Conservation (phyloP, 768 basidiomycete genomes). For the Cubamyces lactineus region DNA sequence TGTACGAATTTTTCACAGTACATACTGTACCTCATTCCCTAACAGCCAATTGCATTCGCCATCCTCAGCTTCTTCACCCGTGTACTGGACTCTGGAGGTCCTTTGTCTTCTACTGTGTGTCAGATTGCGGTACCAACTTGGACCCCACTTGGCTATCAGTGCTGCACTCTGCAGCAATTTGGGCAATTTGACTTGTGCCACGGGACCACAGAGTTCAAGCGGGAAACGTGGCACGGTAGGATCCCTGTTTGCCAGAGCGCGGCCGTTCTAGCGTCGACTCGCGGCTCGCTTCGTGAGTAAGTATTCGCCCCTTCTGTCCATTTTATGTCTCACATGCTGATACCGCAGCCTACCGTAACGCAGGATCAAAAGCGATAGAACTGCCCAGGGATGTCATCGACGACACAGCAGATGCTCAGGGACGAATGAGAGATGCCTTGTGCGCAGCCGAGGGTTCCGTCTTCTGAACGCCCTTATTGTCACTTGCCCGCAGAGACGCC, state of each 20-base stretch:
- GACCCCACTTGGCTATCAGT: too few relatives aligned
- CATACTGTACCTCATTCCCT: too few relatives aligned
- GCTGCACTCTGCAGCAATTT: neutral
- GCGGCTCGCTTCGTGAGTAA: conserved; percentile 1
- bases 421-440: neutral
- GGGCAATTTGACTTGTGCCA: neutral
- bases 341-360: neutral
- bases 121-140: too few relatives aligned
- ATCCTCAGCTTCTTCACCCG: too few relatives aligned
- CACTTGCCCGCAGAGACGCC: neutral
- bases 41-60: neutral
- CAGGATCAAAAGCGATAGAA: neutral
- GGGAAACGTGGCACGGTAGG: conserved; percentile 1
- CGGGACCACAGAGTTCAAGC: neutral
- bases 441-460: neutral
- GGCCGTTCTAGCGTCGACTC: conserved; percentile 14
- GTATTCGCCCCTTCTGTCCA: neutral
- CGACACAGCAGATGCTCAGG: neutral
- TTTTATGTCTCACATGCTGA: neutral
- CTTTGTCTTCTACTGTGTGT: too few relatives aligned
- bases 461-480: neutral
- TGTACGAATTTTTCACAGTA: too few relatives aligned
- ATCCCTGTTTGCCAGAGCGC: neutral
- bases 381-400: neutral
- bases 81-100: too few relatives aligned